Evolutionary conservation across 1,139 yeast species (phyloP).

Genomic region (Kluyveromyces marxianus): DNA sequence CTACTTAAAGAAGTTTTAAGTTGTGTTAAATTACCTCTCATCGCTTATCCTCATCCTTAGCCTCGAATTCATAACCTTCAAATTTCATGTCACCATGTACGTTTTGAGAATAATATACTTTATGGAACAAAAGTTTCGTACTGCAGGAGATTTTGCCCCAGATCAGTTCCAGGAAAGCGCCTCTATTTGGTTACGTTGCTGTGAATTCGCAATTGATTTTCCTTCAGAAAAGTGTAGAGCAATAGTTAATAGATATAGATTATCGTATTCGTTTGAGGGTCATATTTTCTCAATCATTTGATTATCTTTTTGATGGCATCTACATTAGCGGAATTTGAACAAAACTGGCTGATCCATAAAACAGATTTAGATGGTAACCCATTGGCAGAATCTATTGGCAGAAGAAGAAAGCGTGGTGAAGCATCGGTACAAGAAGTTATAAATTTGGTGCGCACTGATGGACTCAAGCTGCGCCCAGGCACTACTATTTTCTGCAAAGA

Average conservation of each 20-base stretch:
- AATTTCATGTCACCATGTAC: not conserved
- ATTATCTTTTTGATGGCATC: constrained; percentile 17
- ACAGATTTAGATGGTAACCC: constrained; percentile 24
- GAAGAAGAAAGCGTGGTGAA: constrained; percentile 15
- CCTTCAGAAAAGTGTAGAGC: too few relatives aligned
- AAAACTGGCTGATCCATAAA: constrained; percentile 23
- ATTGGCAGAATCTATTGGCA: constrained; percentile 17
- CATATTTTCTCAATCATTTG: not conserved
- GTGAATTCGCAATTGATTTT: too few relatives aligned
- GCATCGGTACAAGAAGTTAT: constrained; percentile 12
- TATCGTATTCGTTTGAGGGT: not conserved
- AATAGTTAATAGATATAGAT: not conserved
- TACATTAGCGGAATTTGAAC: constrained; percentile 16
- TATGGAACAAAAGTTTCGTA: not conserved
- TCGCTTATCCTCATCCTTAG: not conserved
- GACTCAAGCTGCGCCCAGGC: constrained; percentile 21
- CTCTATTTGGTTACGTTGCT: too few relatives aligned
- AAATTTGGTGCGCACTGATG: constrained; percentile 16
- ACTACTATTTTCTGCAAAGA: constrained; percentile 22
- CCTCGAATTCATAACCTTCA: too few relatives aligned
- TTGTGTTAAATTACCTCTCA: not conserved
- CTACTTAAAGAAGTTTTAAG: too few relatives aligned
- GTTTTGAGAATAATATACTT: not conserved
- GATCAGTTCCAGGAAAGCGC: too few relatives aligned
- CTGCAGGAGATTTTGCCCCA: too few relatives aligned